phyloP scores from a whole-genome alignment of 306 rosid species.

The Dryas drummondii region DNA sequence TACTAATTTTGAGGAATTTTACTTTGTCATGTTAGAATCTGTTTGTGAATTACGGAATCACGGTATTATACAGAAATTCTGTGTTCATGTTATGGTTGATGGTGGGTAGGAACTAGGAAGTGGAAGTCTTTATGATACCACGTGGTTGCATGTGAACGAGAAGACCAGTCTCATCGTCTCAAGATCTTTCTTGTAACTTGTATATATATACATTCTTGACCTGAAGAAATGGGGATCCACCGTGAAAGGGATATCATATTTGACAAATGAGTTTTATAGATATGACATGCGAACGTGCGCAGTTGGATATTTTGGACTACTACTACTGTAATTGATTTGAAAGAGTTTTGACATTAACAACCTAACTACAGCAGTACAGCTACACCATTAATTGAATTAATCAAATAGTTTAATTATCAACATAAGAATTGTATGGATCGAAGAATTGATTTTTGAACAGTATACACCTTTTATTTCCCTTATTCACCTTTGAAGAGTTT shows the following conservation, averaged over 20 bases:
- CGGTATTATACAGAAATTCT: too few relatives aligned
- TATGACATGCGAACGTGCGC: neutral
- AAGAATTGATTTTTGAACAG: too few relatives aligned
- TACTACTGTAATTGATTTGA: neutral
- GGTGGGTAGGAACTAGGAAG: neutral
- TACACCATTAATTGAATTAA: too few relatives aligned
- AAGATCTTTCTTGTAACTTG: neutral
- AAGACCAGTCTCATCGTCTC: neutral
- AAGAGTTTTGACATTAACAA: neutral
- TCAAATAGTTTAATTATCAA: too few relatives aligned
- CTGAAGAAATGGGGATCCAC: neutral
- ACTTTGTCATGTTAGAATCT: too few relatives aligned
- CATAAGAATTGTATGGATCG: too few relatives aligned
- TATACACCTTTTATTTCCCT: too few relatives aligned
- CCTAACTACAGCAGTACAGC: too few relatives aligned
- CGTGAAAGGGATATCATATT: neutral
- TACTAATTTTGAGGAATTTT: too few relatives aligned
- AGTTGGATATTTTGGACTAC: neutral
- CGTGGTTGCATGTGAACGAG: slow-evolving; percentile 37
- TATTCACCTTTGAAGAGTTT: too few relatives aligned
- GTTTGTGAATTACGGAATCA: too few relatives aligned
- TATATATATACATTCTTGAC: neutral
- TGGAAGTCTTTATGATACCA: neutral
- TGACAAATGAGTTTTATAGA: neutral
- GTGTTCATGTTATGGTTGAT: neutral